Percentiles rank a stretch among this genome's conserved stretches.
phyloP scores from a whole-genome alignment of 2,329 filamentous ascomycete genomes.

The Monilinia vaccinii-corymbosi region DNA sequence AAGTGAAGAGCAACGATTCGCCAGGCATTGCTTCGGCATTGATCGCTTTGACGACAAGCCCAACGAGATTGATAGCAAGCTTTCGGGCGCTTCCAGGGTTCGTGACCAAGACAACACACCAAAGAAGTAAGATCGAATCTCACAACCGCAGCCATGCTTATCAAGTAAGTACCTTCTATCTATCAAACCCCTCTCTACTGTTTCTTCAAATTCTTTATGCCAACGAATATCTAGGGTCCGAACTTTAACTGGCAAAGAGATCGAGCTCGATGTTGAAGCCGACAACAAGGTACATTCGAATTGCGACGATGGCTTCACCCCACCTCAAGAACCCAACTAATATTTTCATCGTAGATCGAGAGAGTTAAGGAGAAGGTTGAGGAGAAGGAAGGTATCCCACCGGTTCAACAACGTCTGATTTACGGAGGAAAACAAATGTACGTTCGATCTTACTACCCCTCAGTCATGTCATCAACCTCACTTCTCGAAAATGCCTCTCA shows the following conservation, averaged over 20 bases:
- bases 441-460: slow-evolving; percentile 21
- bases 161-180: not conserved
- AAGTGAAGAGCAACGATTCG: not conserved
- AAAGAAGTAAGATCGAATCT: not conserved
- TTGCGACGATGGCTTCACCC: not conserved
- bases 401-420: slow-evolving; percentile 91
- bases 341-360: slow-evolving; percentile 53
- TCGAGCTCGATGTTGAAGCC: slow-evolving; percentile 92
- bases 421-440: slow-evolving; percentile 98
- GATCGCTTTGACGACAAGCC: not conserved
- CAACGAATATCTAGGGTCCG: slow-evolving; percentile 60
- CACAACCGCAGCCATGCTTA: not conserved
- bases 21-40: not conserved
- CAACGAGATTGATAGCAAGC: not conserved
- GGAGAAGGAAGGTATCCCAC: slow-evolving; percentile 97
- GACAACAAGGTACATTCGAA: slow-evolving; percentile 67
- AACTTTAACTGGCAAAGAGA: slow-evolving; percentile 96
- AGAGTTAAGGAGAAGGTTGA: slow-evolving; percentile 99
- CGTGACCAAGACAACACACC: not conserved
- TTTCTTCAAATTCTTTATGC: not conserved
- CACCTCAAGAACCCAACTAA: not conserved
- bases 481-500: not conserved
- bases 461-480: too few relatives aligned
- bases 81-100: not conserved
- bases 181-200: not conserved